phyloP scores from a whole-genome alignment of 2,329 filamentous ascomycete species.

The Cladosporium sphaerospermum region DNA sequence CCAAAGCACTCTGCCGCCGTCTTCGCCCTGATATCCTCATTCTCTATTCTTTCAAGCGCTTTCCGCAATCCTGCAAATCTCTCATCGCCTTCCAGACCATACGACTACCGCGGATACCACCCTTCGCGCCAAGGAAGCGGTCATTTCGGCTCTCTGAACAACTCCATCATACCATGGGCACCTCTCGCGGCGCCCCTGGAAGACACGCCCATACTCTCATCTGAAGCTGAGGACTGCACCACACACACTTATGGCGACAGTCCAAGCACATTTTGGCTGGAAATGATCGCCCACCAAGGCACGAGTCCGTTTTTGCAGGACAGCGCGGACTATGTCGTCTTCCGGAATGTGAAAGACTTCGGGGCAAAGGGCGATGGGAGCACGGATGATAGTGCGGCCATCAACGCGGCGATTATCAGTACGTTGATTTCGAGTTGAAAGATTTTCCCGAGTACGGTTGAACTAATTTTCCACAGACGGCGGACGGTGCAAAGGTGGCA shows the following conservation, averaged over 20 bases:
- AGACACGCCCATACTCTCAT: not conserved
- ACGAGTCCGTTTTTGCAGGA: constrained; percentile 54
- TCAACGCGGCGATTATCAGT: constrained; percentile 69
- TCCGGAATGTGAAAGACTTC: constrained; percentile 41
- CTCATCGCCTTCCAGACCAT: not conserved
- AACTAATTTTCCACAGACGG: constrained; percentile 32
- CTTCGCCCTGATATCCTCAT: not conserved
- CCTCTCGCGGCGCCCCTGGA: not conserved
- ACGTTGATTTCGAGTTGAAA: constrained; percentile 15
- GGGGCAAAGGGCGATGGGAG: constrained; percentile 50
- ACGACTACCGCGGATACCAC: constrained; percentile 5
- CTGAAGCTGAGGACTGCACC: not conserved
- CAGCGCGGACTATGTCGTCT: constrained; percentile 52
- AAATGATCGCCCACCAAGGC: constrained; percentile 63
- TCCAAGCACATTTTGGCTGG: constrained; percentile 59
- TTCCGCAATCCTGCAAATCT: not conserved
- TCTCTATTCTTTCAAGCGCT: not conserved
- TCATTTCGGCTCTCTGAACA: not conserved
- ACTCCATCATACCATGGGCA: constrained; percentile 1
- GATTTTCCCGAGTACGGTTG: not conserved
- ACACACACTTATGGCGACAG: not conserved
- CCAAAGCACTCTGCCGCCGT: not conserved
- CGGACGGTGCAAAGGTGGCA: constrained; percentile 36
- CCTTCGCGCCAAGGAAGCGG: constrained; percentile 2
- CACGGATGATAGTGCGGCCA: constrained; percentile 83